These are phyloP conservation scores for Syzygium oleosum DNA, from an alignment of 345 rosid genomes.

Conservation along the genomic window DNA sequence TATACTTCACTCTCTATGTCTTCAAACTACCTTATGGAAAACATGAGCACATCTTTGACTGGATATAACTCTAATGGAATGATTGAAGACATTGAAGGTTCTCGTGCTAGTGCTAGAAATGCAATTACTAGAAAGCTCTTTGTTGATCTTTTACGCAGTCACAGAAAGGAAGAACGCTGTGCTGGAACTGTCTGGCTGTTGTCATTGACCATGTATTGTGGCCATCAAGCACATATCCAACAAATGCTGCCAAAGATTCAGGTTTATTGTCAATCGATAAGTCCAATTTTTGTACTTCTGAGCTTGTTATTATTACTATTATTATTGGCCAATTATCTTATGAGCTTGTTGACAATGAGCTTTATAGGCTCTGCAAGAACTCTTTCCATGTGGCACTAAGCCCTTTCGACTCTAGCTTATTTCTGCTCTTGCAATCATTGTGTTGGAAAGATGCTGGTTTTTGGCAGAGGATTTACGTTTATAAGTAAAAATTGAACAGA, in stretches of 20 bases:
- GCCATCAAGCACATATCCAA: constrained; percentile 67
- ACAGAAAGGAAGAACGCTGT: constrained; percentile 88
- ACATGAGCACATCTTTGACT: constrained; percentile 42
- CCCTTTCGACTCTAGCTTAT: not conserved
- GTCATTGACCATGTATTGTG: constrained; percentile 84
- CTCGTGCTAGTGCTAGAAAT: constrained; percentile 44
- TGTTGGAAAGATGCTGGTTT: not conserved
- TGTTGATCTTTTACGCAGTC: constrained; percentile 69
- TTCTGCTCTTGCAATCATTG: not conserved
- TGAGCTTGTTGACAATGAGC: not conserved
- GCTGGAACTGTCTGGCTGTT: constrained; percentile 93
- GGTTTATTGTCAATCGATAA: constrained; percentile 23
- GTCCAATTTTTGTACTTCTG: not conserved
- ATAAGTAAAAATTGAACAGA: not conserved
- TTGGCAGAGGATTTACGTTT: not conserved
- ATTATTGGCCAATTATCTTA: no score
- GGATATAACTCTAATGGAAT: constrained; percentile 24
- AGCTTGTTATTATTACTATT: no score
- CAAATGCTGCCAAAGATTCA: constrained; percentile 86
- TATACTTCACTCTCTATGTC: constrained; percentile 77
- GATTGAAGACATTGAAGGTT: constrained; percentile 34
- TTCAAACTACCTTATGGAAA: constrained; percentile 79
- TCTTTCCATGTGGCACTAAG: no score
- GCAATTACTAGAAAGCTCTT: constrained; percentile 61
- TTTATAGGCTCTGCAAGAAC: not conserved